Percentiles rank a stretch among this genome's conserved stretches.
Conservation (phyloP, 2,329 filamentous ascomycete genomes). For the Thielaviopsis populi region DNA sequence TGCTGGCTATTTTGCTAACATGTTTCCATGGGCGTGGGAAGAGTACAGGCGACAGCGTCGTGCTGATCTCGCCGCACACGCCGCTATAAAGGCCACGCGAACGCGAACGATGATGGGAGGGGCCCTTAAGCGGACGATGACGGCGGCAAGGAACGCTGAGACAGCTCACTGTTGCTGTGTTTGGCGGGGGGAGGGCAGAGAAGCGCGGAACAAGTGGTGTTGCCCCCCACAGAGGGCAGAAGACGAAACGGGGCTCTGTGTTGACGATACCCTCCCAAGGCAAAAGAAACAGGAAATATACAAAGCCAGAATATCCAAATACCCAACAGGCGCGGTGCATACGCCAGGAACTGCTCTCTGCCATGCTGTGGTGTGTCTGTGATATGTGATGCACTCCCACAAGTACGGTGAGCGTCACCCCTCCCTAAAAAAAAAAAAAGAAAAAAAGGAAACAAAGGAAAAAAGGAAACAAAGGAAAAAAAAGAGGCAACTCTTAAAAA, state of each 20-base stretch:
- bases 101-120: too few species aligned
- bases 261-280: background rate
- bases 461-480: background rate
- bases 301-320: background rate
- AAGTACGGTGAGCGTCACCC: background rate
- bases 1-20: background rate
- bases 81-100: conserved; percentile 23
- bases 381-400: too few species aligned
- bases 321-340: too few species aligned
- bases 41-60: conserved; percentile 52
- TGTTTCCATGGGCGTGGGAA: background rate
- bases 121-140: too few species aligned
- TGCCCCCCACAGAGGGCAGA: background rate
- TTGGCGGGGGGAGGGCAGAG: background rate
- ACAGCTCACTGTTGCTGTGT: too few species aligned
- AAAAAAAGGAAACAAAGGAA: background rate
- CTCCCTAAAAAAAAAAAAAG: background rate
- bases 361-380: too few species aligned
- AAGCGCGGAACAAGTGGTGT: background rate
- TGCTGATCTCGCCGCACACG: conserved; percentile 51
- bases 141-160: too few species aligned
- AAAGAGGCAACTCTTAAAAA: background rate
- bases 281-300: background rate
- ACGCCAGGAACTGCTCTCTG: too few species aligned
- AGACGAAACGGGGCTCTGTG: background rate